A percentile compares a stretch with the other conserved stretches of the same genome.
phyloP scores from a whole-genome alignment of 2,329 filamentous ascomycete species.

The Penicillium brasilianum region DNA sequence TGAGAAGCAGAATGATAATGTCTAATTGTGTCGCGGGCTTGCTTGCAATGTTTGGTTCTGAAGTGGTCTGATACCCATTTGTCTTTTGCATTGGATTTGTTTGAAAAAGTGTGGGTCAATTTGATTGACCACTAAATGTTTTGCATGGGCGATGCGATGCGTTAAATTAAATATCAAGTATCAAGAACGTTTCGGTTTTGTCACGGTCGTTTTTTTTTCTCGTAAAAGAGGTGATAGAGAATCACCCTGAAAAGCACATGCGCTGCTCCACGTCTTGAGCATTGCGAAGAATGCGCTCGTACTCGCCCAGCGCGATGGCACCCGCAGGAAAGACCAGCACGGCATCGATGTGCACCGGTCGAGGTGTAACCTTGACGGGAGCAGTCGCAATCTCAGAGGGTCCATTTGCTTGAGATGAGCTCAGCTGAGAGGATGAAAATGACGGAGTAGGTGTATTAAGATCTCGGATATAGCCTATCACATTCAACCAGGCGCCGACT shows the following conservation, averaged over 20 bases:
- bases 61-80: conserved; percentile 18
- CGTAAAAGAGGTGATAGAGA: neutral
- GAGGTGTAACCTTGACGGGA: conserved; percentile 13
- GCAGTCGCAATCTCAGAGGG: neutral
- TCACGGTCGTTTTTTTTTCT: neutral
- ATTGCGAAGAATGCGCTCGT: conserved; percentile 65
- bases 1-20: conserved; percentile 27
- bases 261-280: conserved; percentile 41
- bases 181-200: neutral
- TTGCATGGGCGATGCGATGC: conserved; percentile 6
- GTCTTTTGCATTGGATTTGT: conserved; percentile 20
- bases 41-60: neutral
- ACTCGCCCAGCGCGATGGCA: conserved; percentile 71
- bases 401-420: conserved; percentile 10
- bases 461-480: conserved; percentile 75
- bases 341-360: conserved; percentile 67
- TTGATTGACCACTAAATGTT: conserved; percentile 5
- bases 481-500: conserved; percentile 85
- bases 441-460: conserved; percentile 14
- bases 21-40: conserved; percentile 1
- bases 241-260: conserved; percentile 23
- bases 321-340: conserved; percentile 78
- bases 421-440: conserved; percentile 22
- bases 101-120: conserved; percentile 24
- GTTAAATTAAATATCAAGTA: conserved; percentile 8